Percentiles rank a stretch among this genome's conserved stretches.
Evolutionary conservation across 352 stramenopile species (phyloP).

Genomic region (Globisporangium cylindrosporum): DNA sequence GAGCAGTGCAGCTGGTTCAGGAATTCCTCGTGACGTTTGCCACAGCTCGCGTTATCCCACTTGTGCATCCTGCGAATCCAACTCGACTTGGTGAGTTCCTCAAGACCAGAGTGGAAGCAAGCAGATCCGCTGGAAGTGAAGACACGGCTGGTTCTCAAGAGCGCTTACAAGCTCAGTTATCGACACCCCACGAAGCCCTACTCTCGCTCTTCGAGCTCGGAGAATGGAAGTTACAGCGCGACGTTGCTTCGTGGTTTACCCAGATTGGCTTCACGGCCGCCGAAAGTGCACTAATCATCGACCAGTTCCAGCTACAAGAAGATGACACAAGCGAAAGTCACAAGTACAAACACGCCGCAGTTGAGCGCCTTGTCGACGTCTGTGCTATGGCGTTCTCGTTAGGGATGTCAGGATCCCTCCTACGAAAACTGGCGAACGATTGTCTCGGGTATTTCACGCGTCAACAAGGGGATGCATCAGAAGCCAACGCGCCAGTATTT

Average conservation of each 20-base stretch:
- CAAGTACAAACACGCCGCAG: not conserved
- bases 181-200: conserved; percentile 8
- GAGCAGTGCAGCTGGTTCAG: conserved; percentile 4
- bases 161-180: conserved; percentile 4
- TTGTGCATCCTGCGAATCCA: conserved; percentile 17
- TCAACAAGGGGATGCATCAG: not conserved
- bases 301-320: conserved; percentile 7
- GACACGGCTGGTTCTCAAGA: not conserved
- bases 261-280: conserved; percentile 19
- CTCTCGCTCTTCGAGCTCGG: conserved; percentile 15
- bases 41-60: conserved; percentile 7
- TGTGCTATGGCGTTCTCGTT: conserved; percentile 12
- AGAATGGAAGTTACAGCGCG: conserved; percentile 18
- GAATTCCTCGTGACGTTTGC: conserved; percentile 15
- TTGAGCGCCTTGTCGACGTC: conserved; percentile 16
- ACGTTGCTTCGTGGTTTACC: conserved; percentile 16
- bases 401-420: conserved; percentile 8
- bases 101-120: not conserved
- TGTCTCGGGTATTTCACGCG: conserved; percentile 2
- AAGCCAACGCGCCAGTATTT: not conserved
- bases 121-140: not conserved
- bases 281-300: conserved; percentile 9
- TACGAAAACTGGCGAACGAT: conserved; percentile 14
- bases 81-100: conserved; percentile 16
- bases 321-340: not conserved